A percentile compares a stretch with the other conserved stretches of the same genome.
Conservation (phyloP, 2,329 filamentous ascomycete species). For the Colletotrichum kahawae region DNA sequence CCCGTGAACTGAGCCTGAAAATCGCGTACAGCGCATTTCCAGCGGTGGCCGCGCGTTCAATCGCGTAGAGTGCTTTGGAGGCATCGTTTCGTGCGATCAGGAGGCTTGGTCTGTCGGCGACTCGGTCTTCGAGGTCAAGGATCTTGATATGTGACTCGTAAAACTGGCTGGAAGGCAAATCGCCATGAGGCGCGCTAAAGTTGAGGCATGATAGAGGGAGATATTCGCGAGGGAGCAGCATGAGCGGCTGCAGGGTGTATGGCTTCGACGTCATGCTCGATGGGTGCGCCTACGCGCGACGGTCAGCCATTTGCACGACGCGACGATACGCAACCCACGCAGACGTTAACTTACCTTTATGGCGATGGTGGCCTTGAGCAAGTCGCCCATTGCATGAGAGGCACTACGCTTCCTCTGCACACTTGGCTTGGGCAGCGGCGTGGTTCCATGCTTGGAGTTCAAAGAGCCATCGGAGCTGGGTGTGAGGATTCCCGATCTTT, state of each 20-base stretch:
- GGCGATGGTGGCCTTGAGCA: constrained; percentile 56
- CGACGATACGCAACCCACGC: neutral
- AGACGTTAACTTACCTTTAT: constrained; percentile 49
- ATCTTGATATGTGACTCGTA: constrained; percentile 68
- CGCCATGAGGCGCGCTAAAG: constrained; percentile 53
- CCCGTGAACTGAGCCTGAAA: constrained; percentile 72
- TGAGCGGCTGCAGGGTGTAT: constrained; percentile 62
- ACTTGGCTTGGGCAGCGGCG: constrained; percentile 28
- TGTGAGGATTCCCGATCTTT: constrained; percentile 44
- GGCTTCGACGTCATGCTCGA: constrained; percentile 57
- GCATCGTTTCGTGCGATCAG: constrained; percentile 66
- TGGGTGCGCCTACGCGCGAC: constrained; percentile 55
- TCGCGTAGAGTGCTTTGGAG: constrained; percentile 59
- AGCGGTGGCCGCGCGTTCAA: constrained; percentile 65
- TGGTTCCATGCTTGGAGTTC: constrained; percentile 36
- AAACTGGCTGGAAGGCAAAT: constrained; percentile 57
- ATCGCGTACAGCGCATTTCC: constrained; percentile 64
- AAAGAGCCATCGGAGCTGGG: constrained; percentile 43
- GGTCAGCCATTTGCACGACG: constrained; percentile 22
- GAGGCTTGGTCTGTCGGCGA: constrained; percentile 58
- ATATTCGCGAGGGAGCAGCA: constrained; percentile 66
- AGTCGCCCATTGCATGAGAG: constrained; percentile 50
- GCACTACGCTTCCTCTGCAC: constrained; percentile 41
- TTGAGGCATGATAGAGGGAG: constrained; percentile 68
- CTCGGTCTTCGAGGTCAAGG: constrained; percentile 67